phyloP scores from a whole-genome alignment of 2,329 filamentous ascomycete genomes.

The Aspergillus intermedius region DNA sequence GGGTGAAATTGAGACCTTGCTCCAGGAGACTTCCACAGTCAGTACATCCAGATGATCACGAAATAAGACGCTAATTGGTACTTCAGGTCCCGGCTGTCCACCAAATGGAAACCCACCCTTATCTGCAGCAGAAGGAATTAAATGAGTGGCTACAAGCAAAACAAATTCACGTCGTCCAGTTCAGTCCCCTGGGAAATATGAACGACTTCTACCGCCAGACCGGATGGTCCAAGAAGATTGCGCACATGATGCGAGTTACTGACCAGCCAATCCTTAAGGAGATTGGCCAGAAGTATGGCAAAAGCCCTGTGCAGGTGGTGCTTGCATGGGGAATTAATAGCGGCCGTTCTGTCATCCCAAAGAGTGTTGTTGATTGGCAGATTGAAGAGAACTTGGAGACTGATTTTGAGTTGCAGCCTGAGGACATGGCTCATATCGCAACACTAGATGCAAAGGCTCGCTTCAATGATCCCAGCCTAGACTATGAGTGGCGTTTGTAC shows the following conservation, averaged over 20 bases:
- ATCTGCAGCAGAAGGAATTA: slow-evolving; percentile 42
- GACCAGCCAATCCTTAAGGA: slow-evolving; percentile 48
- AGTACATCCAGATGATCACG: neutral
- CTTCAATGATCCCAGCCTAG: slow-evolving; percentile 46
- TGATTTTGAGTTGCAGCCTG: slow-evolving; percentile 14
- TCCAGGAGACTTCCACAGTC: slow-evolving; percentile 14
- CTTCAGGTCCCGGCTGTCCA: slow-evolving; percentile 49
- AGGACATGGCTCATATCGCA: slow-evolving; percentile 14
- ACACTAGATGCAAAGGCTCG: slow-evolving; percentile 48
- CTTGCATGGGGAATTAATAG: slow-evolving; percentile 23
- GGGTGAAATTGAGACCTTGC: slow-evolving; percentile 29
- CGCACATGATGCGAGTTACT: slow-evolving; percentile 33
- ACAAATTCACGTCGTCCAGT: slow-evolving; percentile 53
- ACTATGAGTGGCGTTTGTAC: slow-evolving; percentile 15
- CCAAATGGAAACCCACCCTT: slow-evolving; percentile 60
- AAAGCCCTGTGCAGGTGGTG: slow-evolving; percentile 46
- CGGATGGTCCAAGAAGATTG: slow-evolving; percentile 51
- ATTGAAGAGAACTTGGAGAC: slow-evolving; percentile 18
- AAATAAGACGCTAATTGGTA: slow-evolving; percentile 28
- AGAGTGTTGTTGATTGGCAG: slow-evolving; percentile 17
- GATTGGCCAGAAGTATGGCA: slow-evolving; percentile 47
- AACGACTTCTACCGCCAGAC: slow-evolving; percentile 48
- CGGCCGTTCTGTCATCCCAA: slow-evolving; percentile 16
- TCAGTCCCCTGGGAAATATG: slow-evolving; percentile 56
- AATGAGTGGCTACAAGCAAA: slow-evolving; percentile 46